A percentile compares a stretch with the other conserved stretches of the same genome.
These are phyloP conservation scores for Pseudogymnoascus sp. DNA, from an alignment of 2,329 filamentous ascomycete genomes.

Conservation along the genomic window DNA sequence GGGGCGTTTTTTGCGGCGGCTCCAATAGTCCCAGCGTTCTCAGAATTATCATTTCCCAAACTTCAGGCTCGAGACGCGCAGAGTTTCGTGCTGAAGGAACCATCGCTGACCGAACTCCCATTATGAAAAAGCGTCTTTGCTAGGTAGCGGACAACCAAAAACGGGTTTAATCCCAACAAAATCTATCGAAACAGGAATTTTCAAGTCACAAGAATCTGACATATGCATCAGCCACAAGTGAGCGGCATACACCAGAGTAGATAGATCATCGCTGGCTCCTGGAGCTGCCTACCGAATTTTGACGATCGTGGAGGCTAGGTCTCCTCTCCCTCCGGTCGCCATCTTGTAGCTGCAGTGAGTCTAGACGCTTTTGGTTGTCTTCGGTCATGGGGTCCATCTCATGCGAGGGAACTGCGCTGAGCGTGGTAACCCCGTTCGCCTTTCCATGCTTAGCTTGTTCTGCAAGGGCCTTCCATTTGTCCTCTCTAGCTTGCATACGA, in stretches of 20 bases:
- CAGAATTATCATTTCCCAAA: slow-evolving; percentile 5
- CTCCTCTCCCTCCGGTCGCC: slow-evolving; percentile 52
- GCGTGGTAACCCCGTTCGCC: slow-evolving; percentile 31
- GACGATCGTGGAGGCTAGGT: slow-evolving; percentile 47
- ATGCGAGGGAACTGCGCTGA: slow-evolving; percentile 34
- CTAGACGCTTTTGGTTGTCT: slow-evolving; percentile 77
- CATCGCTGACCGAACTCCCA: background rate
- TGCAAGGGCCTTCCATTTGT: slow-evolving; percentile 80
- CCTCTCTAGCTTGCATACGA: slow-evolving; percentile 70
- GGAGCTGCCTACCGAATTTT: slow-evolving; percentile 45
- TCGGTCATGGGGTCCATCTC: slow-evolving; percentile 73
- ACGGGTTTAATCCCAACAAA: background rate
- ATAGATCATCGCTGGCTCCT: slow-evolving; percentile 29
- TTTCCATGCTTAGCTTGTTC: slow-evolving; percentile 70
- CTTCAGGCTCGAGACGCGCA: background rate
- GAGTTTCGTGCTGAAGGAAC: background rate
- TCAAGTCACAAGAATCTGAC: slow-evolving; percentile 5
- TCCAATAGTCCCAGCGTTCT: slow-evolving; percentile 2
- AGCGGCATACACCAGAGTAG: background rate
- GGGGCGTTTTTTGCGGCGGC: background rate
- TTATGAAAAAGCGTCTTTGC: background rate
- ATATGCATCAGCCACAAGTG: background rate
- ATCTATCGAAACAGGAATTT: slow-evolving; percentile 8
- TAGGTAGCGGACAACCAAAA: slow-evolving; percentile 4
- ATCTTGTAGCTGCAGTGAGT: slow-evolving; percentile 86